Evolutionary conservation across 495 filamentous ascomycete genomes (phyloP).

Genomic region (Aeminium ludgeri): DNA sequence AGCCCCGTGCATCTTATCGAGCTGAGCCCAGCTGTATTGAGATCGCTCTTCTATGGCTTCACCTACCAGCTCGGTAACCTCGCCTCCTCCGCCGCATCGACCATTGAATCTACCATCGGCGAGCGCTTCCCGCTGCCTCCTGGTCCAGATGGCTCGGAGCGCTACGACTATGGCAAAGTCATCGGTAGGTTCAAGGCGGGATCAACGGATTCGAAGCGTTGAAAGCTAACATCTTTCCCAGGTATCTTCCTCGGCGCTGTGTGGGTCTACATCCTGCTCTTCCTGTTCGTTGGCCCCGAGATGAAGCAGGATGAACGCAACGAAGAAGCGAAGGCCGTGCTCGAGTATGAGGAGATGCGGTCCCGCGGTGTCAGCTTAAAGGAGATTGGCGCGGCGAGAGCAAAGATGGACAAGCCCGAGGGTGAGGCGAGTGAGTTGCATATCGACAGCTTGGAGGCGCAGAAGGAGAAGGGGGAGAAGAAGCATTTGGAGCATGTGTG

Average conservation of each 20-base stretch:
- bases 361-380: conserved; percentile 19
- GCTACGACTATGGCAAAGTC: conserved; percentile 22
- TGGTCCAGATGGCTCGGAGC: conserved; percentile 12
- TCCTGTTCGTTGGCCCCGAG: conserved; percentile 25
- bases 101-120: conserved; percentile 27
- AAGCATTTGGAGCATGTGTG: no score
- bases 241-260: conserved; percentile 21
- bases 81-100: conserved; percentile 25
- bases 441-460: background rate
- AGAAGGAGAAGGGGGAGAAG: no score
- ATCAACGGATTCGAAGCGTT: background rate
- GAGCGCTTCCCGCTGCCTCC: conserved; percentile 23
- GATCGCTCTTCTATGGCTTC: conserved; percentile 23
- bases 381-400: conserved; percentile 16
- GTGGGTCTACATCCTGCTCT: conserved; percentile 24
- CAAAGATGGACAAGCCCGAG: conserved; percentile 2
- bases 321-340: conserved; percentile 19
- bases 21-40: conserved; percentile 22
- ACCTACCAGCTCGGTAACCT: conserved; percentile 29
- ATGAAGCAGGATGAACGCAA: conserved; percentile 26
- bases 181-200: conserved; percentile 2
- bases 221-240: background rate
- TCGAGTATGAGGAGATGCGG: conserved; percentile 20
- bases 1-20: conserved; percentile 23
- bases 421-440: background rate